These are phyloP conservation scores for Lodderomyces elongisporus DNA, from an alignment of 1,139 yeast species.

Conservation along the genomic window DNA sequence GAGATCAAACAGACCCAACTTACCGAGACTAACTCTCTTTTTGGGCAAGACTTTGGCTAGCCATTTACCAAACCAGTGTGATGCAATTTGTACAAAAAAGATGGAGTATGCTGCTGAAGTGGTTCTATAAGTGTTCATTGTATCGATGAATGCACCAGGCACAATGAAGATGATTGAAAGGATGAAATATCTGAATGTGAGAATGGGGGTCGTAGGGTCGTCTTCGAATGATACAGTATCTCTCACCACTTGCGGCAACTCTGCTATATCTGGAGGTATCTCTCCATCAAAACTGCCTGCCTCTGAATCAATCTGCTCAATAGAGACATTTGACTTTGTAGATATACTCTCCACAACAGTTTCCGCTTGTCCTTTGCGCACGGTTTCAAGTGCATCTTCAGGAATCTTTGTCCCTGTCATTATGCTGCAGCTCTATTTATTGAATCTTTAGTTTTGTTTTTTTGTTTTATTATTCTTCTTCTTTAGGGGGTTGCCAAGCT, in stretches of 20 bases:
- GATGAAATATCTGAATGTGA: conserved; percentile 40
- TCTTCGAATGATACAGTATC: conserved; percentile 34
- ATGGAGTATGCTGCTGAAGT: conserved; percentile 46
- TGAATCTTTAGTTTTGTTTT: no score
- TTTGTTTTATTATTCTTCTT: no score
- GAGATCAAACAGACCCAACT: conserved; percentile 20
- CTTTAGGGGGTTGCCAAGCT: no score
- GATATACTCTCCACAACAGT: not conserved
- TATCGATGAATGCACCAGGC: conserved; percentile 47
- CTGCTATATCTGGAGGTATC: conserved; percentile 15
- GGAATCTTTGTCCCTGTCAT: no score
- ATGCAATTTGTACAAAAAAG: conserved; percentile 41
- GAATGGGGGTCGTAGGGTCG: conserved; percentile 30
- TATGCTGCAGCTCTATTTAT: no score
- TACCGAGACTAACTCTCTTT: conserved; percentile 19
- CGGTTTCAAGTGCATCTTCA: no score
- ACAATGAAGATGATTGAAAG: conserved; percentile 35
- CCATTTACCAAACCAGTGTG: conserved; percentile 41
- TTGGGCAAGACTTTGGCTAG: conserved; percentile 32
- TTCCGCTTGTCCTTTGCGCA: no score
- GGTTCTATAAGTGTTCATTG: conserved; percentile 45
- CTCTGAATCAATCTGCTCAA: not conserved
- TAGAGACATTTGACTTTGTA: no score
- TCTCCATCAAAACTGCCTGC: no score
- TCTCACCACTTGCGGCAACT: conserved; percentile 27